Evolutionary conservation across 192 early-diverging fungal species (phyloP).

Genomic region (Chytriomyces sp.): DNA sequence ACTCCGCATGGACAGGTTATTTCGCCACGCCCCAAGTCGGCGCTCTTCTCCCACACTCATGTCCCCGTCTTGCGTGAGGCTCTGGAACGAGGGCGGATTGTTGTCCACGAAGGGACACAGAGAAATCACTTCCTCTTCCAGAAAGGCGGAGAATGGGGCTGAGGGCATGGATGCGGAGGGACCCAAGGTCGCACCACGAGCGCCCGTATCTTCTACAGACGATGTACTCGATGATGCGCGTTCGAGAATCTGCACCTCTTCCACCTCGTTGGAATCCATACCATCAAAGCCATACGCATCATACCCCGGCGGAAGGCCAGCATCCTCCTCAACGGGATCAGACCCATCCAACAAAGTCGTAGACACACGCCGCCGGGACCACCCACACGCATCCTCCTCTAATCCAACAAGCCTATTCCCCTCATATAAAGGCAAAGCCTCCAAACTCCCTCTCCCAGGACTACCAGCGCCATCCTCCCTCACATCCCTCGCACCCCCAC

Average conservation of each 20-base stretch:
- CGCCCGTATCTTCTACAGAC: not conserved
- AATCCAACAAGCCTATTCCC: not conserved
- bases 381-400: not conserved
- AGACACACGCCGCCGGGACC: too few relatives aligned
- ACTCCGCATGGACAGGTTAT: not conserved
- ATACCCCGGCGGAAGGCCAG: not conserved
- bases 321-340: not conserved
- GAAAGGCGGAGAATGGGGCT: constrained; percentile 10
- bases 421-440: constrained; percentile 30
- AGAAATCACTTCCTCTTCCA: constrained; percentile 14
- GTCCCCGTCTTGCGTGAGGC: too few relatives aligned
- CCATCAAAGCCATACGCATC: not conserved
- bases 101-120: constrained; percentile 17
- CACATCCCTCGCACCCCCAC: too few relatives aligned
- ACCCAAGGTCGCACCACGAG: not conserved
- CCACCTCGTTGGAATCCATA: not conserved
- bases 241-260: not conserved
- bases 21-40: too few relatives aligned
- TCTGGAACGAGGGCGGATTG: constrained; percentile 23
- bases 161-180: too few relatives aligned
- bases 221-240: not conserved
- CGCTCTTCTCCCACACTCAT: too few relatives aligned
- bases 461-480: too few relatives aligned
- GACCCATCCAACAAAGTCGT: not conserved
- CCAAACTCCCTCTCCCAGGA: constrained; percentile 12